Evolutionary conservation across 192 early-diverging fungal genomes (phyloP), one percentile per base, ranked within the genome.

Genomic region (Rhizophagus prolifer): DNA sequence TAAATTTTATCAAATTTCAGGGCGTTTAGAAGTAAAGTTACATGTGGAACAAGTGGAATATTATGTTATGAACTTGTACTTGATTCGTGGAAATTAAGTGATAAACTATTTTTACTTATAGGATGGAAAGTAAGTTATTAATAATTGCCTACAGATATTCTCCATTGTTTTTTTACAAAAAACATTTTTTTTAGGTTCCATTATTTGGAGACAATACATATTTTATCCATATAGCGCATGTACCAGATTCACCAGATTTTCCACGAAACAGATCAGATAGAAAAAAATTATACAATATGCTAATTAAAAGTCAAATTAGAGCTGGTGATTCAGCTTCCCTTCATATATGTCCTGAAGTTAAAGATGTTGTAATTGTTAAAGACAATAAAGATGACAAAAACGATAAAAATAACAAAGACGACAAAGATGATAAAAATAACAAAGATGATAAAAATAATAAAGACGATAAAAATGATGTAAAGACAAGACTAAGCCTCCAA

Each of bases 71-170:
- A 70, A 70, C 41, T 70, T 26, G 14, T 44, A 19, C 23, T 13
- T 70, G 41, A 70, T 19, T 5, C 4, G 1, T 25, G 34, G 34
- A 41, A 13, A 13, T 46, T 70, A 14, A 46, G 12, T n/a, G n/a
- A 70, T 70, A n/a, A 38, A 14, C 23, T 70, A 26, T 70, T 70
- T 70, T 46, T 70, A 36, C 19, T 70, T 46, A 70, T 70, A 25
- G 68, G 68, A 23, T 70, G 68, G 68, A 26, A 46, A 8, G 68
- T 70, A 64, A 30, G 62, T 64, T 28, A 63, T 9, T 63, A 63
- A 16, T 8, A 26, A 28, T 14, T 25, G n/a, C 10, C 12, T 9
- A 64, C 9, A 30, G 25, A 31, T 5, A 30, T 12, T 28, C 9
- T 28, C 13, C 8, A 21, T 10, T 25, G 0, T 12, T 12, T 64